Base-by-base conservation (phyloP, 768 basidiomycete genomes). In the Scleroderma citrinum region DNA sequence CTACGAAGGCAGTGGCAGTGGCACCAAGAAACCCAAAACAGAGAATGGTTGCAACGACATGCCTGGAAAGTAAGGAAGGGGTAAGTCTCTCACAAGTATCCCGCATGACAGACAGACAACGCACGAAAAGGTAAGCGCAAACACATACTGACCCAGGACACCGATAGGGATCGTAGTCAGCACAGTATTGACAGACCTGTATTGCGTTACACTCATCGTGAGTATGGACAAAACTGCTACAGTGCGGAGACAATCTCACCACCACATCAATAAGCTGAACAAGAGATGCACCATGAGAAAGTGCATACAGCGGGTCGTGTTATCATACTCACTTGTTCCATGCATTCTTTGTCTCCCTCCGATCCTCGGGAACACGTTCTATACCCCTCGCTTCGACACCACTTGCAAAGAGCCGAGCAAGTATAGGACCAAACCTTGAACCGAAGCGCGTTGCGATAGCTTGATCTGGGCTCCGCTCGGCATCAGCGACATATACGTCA, bases 371-470 rank as follows among this genome's bases (percentile, higher is more conserved):
- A 0, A 80, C 73, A 12, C 78, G 73, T 52, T 78, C 78, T 6
- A 80, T 73, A 17, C 78, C 78, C 59, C 75, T 64, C 5, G 76
- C 76, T 59, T 80, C 78, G 17, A 80, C 74, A 41, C 76, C 77
- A 46, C 63, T 72, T 14, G 67, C 61, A 57, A 78, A 77, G 12
- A 77, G 61, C 56, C 59, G 70, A 38, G 61, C 56, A 20, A 74
- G 58, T 35, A 69, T 29, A 3, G 64, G 66, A 1, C 64, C 65
- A 30, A 66, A 48, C 26, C 8, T 29, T 26, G 41, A 48, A 29
- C 65, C 60, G 44, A 67, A 73, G 14, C 68, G 60, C 23, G 53
- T 53, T 17, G 54, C 58, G 24, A 71, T 60, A 13, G 55, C 59
- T 39, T 53, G 37, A 31, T 67, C 66, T 0, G 60, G 69, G 2